Conservation (phyloP, 192 early-diverging fungal genomes). For the Tieghemiomyces parasiticus region DNA sequence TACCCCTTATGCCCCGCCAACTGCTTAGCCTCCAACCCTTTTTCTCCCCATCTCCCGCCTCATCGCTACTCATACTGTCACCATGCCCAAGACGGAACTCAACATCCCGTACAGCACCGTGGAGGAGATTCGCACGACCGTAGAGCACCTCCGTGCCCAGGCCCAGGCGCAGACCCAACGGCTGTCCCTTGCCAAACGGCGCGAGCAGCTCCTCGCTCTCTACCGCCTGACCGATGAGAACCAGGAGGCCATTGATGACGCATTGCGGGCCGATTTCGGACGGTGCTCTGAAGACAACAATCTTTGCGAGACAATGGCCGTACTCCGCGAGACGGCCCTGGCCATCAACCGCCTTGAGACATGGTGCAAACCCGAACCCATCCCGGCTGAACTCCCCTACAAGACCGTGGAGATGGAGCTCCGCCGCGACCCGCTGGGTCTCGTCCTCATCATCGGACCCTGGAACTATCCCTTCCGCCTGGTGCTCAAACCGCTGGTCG, state of each 20-base stretch:
- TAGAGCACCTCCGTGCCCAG: not conserved
- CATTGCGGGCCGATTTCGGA: conserved; percentile 38
- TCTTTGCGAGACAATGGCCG: conserved; percentile 32
- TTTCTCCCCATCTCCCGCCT: too few relatives aligned
- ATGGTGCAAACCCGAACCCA: conserved; percentile 30
- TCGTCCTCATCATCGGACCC: conserved; percentile 52
- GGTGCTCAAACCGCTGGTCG: conserved; percentile 50
- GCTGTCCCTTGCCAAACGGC: conserved; percentile 28
- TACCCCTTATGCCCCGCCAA: too few relatives aligned
- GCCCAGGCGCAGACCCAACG: conserved; percentile 21
- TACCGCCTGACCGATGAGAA: conserved; percentile 43
- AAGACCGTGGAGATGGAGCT: conserved; percentile 28
- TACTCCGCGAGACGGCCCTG: conserved; percentile 36
- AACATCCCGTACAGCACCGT: conserved; percentile 7
- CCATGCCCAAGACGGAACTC: too few relatives aligned
- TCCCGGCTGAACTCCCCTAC: conserved; percentile 18
- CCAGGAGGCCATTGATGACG: conserved; percentile 33
- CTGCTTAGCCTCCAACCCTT: too few relatives aligned
- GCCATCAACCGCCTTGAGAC: conserved; percentile 41
- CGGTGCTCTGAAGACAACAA: conserved; percentile 35
- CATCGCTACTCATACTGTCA: too few relatives aligned
- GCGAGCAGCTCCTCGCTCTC: conserved; percentile 44
- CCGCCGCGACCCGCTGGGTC: conserved; percentile 65
- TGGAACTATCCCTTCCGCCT: conserved; percentile 60
- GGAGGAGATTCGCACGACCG: not conserved